A percentile compares a stretch with the other conserved stretches of the same genome.
Evolutionary conservation across 169 alveolate genomes (phyloP).

Genomic region (Cyclospora cayetanensis): DNA sequence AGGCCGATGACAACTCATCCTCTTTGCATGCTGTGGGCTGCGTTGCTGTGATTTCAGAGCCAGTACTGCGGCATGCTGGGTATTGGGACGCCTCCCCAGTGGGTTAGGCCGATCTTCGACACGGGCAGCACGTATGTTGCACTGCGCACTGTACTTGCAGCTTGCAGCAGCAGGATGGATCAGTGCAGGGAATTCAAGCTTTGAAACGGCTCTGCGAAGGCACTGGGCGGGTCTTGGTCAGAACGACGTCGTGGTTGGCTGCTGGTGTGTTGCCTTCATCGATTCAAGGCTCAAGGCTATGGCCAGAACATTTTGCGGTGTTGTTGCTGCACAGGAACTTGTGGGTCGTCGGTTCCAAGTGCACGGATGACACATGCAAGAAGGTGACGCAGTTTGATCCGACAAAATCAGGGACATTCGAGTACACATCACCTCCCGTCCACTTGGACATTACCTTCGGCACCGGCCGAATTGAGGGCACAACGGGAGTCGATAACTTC

Average conservation of each 20-base stretch:
- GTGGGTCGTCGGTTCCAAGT: conserved; percentile 79
- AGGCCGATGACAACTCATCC: no score
- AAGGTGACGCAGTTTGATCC: conserved; percentile 75
- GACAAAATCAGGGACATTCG: conserved; percentile 70
- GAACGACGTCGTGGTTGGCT: no score
- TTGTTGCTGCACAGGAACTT: conserved; percentile 70
- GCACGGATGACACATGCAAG: conserved; percentile 76
- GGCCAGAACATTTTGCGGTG: no score
- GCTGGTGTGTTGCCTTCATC: neutral
- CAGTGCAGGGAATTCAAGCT: no score
- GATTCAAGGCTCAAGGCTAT: no score
- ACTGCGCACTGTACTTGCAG: neutral
- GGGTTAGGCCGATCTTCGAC: conserved; percentile 83
- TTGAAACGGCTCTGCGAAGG: no score
- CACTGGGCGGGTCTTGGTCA: no score
- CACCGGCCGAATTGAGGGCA: conserved; percentile 88
- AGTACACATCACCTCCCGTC: conserved; percentile 69
- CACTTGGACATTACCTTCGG: conserved; percentile 87
- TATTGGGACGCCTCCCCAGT: conserved; percentile 86
- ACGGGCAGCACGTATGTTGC: conserved; percentile 87
- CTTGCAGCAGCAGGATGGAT: neutral
- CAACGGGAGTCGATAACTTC: conserved; percentile 83
- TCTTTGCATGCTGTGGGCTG: no score
- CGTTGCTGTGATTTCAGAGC: conserved; percentile 42
- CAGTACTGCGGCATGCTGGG: conserved; percentile 79